Evolutionary conservation across 306 rosid species (phyloP), one percentile per base, ranked within the genome.

Genomic region (Cucumis hystrix): DNA sequence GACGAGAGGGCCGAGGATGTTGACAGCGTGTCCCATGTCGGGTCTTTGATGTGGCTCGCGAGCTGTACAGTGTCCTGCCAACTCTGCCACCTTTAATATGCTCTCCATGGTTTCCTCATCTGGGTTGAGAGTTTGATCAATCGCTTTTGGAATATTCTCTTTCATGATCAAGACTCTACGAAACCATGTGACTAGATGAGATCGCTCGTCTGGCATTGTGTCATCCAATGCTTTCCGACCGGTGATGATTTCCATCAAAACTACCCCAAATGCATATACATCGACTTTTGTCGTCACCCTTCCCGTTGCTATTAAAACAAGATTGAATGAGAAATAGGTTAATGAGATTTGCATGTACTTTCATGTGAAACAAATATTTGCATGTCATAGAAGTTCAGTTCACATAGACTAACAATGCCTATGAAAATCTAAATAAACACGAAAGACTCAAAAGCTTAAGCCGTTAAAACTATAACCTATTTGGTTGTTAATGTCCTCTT

Each of bases 221-320:
- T 90, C 91, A 41, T 94, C 97, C 62, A 94, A 81, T 6, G 97
- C 96, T 80, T 73, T 91, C 81, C 94, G 87, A 52, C 98, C 98
- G 0, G 91, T 91, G 67, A 94, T 79, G 59, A 94, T 59, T 74
- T 94, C 96, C 98, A 91, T 94, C 80, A 94, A 78, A 61, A 94
- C 91, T 72, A 94, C 97, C 52, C 98, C 97, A 54, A 88, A 94
- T 40, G 97, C 97, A 8, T 88, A 94, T 5, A 94, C 96, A 59
- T 94, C 98, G 54, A 94, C 98, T 85, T 94, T 94, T 23, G 97
- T 94, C 4, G 98, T 91, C 59, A 94, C 97, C 82, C 96, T 89
- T 75, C 98, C 98, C 0, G 97, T 94, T 7, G 98, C 98, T 94
- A 86, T 75, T 66, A 25, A 79, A 60, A 76, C 20, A 8, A 41